These are phyloP conservation scores for Suillus discolor DNA, from an alignment of 768 basidiomycete genomes.

Conservation along the genomic window DNA sequence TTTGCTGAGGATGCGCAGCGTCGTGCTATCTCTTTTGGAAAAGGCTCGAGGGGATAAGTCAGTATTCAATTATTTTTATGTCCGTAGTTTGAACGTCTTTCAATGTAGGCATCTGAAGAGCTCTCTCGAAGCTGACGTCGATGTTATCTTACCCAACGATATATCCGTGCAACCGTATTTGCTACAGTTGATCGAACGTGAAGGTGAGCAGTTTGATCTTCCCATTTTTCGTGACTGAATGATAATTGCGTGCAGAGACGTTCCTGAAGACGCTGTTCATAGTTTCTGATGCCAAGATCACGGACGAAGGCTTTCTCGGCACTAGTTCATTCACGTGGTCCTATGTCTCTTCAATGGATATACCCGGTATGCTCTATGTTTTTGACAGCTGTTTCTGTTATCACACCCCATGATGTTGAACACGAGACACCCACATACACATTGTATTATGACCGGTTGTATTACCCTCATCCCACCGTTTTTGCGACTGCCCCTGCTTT, in stretches of 20 bases:
- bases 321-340: conserved; percentile 49
- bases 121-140: conserved; percentile 76
- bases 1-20: conserved; percentile 60
- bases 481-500: no score
- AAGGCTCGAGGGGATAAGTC: conserved; percentile 77
- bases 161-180: conserved; percentile 28
- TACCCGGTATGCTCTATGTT: conserved; percentile 43
- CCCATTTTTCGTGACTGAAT: not conserved
- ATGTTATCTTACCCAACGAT: conserved; percentile 54
- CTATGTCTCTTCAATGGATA: conserved; percentile 43
- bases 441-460: no score
- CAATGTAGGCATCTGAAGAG: conserved; percentile 67
- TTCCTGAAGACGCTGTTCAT: conserved; percentile 78
- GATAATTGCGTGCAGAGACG: conserved; percentile 41
- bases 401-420: no score
- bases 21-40: conserved; percentile 71
- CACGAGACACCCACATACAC: no score
- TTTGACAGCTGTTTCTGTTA: conserved; percentile 5
- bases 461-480: no score
- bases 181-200: conserved; percentile 48
- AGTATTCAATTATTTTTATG: conserved; percentile 18
- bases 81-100: conserved; percentile 9
- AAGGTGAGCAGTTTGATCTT: conserved; percentile 24
- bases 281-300: conserved; percentile 68
- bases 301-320: conserved; percentile 45